These are phyloP conservation scores for Elongisporangium senticosum DNA, from an alignment of 352 stramenopile genomes.

Conservation along the genomic window DNA sequence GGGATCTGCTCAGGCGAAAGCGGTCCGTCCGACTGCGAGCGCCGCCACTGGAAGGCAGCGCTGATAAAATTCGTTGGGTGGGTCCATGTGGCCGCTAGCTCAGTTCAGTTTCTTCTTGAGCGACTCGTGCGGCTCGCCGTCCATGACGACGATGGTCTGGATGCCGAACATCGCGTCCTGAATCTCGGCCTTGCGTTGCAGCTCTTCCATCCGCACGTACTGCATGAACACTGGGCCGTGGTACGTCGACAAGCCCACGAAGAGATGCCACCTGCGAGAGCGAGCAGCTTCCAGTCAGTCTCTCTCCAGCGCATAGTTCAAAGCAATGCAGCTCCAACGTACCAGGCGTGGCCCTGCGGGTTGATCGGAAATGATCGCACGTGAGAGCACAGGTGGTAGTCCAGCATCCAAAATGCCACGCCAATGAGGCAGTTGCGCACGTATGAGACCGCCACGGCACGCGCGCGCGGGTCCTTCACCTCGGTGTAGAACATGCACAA, in stretches of 20 bases:
- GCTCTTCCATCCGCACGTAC: slow-evolving; percentile 77
- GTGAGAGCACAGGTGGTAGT: slow-evolving; percentile 74
- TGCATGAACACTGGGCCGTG: slow-evolving; percentile 83
- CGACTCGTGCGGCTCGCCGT: slow-evolving; percentile 6
- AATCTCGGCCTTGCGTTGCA: slow-evolving; percentile 57
- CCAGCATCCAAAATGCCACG: slow-evolving; percentile 71
- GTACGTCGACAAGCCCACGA: slow-evolving; percentile 77
- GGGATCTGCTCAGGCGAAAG: neutral
- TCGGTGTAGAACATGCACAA: slow-evolving; percentile 56
- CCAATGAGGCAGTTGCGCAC: slow-evolving; percentile 53
- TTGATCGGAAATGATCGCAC: slow-evolving; percentile 59
- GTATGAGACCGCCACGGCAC: slow-evolving; percentile 56
- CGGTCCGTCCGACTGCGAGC: neutral
- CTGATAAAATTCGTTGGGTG: neutral
- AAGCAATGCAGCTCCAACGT: neutral
- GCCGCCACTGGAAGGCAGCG: neutral
- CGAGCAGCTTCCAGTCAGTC: neutral
- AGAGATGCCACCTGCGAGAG: slow-evolving; percentile 60
- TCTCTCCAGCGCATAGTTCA: neutral
- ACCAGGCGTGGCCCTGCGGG: slow-evolving; percentile 76
- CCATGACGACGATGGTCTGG: slow-evolving; percentile 57
- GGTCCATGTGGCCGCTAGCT: neutral
- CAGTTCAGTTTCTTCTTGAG: slow-evolving; percentile 11
- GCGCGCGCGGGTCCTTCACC: slow-evolving; percentile 45
- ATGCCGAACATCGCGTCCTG: slow-evolving; percentile 48